phyloP scores from a whole-genome alignment of 306 rosid genomes.

The Citrullus amarus region DNA sequence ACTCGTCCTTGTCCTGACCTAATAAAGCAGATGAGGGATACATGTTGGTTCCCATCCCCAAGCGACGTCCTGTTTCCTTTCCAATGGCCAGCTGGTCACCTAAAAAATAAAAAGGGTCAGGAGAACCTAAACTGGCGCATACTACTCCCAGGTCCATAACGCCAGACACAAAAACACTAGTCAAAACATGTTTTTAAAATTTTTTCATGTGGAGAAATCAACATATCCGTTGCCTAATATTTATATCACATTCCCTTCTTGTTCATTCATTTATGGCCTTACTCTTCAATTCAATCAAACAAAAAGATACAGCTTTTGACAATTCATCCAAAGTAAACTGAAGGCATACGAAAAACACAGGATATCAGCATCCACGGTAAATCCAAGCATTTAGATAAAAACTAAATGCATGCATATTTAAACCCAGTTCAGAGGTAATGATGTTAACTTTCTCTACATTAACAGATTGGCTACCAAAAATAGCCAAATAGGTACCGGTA shows the following conservation, averaged over 20 bases:
- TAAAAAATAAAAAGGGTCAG: slow-evolving; percentile 19
- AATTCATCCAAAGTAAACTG: background rate
- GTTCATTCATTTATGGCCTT: background rate
- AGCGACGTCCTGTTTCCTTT: slow-evolving; percentile 96
- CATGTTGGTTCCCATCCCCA: slow-evolving; percentile 99
- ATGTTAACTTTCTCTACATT: background rate
- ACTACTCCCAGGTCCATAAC: background rate
- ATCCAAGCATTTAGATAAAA: background rate
- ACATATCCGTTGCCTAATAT: background rate
- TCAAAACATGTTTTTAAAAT: background rate
- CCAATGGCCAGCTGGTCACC: slow-evolving; percentile 98
- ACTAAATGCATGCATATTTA: background rate
- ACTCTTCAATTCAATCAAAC: background rate
- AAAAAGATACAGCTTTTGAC: background rate
- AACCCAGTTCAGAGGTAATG: background rate
- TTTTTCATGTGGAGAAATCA: background rate
- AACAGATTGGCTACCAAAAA: slow-evolving; percentile 12
- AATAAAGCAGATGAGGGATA: slow-evolving; percentile 95
- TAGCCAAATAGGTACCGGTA: slow-evolving; percentile 39
- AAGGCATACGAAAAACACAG: background rate
- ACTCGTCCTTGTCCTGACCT: slow-evolving; percentile 90
- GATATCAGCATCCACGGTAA: background rate
- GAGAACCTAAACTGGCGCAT: background rate
- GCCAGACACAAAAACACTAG: background rate
- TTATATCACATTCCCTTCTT: background rate